Evolutionary conservation across 768 basidiomycete species (phyloP).

Genomic region (Amanita brunnescens): DNA sequence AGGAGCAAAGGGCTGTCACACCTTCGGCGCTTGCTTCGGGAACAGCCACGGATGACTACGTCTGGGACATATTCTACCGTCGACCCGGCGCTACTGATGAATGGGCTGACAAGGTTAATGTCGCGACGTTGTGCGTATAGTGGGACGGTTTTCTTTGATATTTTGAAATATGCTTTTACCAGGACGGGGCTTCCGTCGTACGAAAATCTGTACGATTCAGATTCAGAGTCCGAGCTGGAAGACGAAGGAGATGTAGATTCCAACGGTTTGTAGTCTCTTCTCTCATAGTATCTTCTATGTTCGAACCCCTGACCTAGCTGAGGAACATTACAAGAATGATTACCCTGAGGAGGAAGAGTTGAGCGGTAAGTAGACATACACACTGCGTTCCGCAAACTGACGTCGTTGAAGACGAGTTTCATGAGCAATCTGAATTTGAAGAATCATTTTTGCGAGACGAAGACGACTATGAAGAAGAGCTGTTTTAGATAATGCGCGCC

Average conservation of each 20-base stretch:
- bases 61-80: constrained; percentile 81
- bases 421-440: constrained; percentile 44
- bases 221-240: constrained; percentile 56
- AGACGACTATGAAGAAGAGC: constrained; percentile 17
- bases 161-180: constrained; percentile 1
- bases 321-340: constrained; percentile 81
- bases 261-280: constrained; percentile 42
- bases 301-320: constrained; percentile 34
- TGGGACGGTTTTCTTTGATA: neutral
- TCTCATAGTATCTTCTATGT: neutral
- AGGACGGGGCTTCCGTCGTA: constrained; percentile 62
- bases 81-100: constrained; percentile 50
- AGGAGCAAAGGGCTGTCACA: constrained; percentile 5
- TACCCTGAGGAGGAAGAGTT: constrained; percentile 73
- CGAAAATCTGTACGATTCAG: constrained; percentile 43
- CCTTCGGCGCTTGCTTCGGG: constrained; percentile 8
- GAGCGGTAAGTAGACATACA: constrained; percentile 28
- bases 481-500: neutral
- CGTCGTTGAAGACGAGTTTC: constrained; percentile 40
- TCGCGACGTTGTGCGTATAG: constrained; percentile 56
- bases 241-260: constrained; percentile 82
- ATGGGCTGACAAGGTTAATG: constrained; percentile 46
- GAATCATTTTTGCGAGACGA: constrained; percentile 24
- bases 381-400: constrained; percentile 4
- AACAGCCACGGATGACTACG: constrained; percentile 47